Evolutionary conservation across 345 rosid species (phyloP), one percentile per base, ranked within the genome.

Genomic region (Populus nigra): DNA sequence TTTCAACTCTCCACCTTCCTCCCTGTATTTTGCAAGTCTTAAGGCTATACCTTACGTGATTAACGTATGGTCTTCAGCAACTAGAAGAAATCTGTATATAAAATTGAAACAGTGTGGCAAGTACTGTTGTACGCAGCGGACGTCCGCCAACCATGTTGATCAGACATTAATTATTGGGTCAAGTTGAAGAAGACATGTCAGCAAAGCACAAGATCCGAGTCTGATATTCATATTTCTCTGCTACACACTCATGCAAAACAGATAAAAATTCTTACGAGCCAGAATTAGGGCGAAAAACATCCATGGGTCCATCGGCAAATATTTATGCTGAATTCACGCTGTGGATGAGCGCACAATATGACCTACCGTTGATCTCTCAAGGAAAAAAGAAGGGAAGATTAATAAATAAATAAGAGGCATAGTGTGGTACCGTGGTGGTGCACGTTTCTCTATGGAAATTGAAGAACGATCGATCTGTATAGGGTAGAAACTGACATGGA

Each of bases 161-260:
- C 27, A 27, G 66, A 49, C 71, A 65, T 5, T 41, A 15, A 65
- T 5, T 41, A 15, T 69, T 71, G 77, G 72, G 72, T 66, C 66
- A 79, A 70, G 69, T 16, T 75, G 85, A 79, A 50, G 76, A 68
- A 29, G 85, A 82, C 84, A 62, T 74, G 55, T 38, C 80, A 79
- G 70, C 81, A 9, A 47, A 77, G 77, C 73, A 55, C 63, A 9
- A 31, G 4, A 65, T 45, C 59, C 16, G 38, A 47, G 8, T 73
- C 36, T 27, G 49, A 23, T 68, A 12, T 20, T 2, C 41, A 36
- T 15, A 11, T 69, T 69, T 23, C 8, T 41, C 27, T 65, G 23
- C n/a, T 65, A 31, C 36, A 47, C 0, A 4, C 5, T 1, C 23
- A n/a, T 57, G 3, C 11, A 57, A 57, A n/a, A 23, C 23, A 4